Base-by-base conservation (phyloP, 257 asterid species). In the Nicotiana paniculata region DNA sequence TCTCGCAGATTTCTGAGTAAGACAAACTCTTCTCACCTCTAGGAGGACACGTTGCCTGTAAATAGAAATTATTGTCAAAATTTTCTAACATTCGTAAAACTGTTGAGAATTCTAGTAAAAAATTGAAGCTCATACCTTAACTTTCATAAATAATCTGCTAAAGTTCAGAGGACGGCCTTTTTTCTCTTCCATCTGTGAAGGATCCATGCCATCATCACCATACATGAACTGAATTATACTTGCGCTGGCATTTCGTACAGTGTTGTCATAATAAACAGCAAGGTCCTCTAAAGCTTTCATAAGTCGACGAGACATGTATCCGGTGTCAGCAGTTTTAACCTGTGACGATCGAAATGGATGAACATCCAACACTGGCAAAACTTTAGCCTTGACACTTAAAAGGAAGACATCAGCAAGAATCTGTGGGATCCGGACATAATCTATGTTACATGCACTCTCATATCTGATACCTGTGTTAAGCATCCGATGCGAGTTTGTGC, bases 261-360 rank as follows among this genome's bases (percentile, higher is more conserved):
- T 94, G 89, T 86, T 84, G 83, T 96, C 99, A 86, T 96, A 96
- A 55, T 89, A 88, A 78, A 96, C 77, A 62, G 97, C 89, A 26
- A 96, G 93, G 80, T 96, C 99, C 87, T 96, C 99, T 85, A 94
- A 83, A 84, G 97, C 92, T 90, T 96, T 96, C 89, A 96, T 94
- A 65, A 96, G 98, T 88, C 99, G 88, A 81, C 99, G 99, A 68
- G 99, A 90, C 98, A 96, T 94, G 88, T 96, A 96, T 65, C 99
- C 99, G 5, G 99, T 96, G 81, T 93, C 97, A 21, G 99, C 99
- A 87, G 99, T 96, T 90, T 96, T 96, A 86, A 96, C 99, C 99
- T 96, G 90, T 86, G 89, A 39, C 57, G 37, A 82, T 63, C 72
- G 77, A 67, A 70, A 65, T 81, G 33, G 53, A 74, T 48, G 28